phyloP scores from a whole-genome alignment of 2,329 filamentous ascomycete species.

The Ophiostoma montium region DNA sequence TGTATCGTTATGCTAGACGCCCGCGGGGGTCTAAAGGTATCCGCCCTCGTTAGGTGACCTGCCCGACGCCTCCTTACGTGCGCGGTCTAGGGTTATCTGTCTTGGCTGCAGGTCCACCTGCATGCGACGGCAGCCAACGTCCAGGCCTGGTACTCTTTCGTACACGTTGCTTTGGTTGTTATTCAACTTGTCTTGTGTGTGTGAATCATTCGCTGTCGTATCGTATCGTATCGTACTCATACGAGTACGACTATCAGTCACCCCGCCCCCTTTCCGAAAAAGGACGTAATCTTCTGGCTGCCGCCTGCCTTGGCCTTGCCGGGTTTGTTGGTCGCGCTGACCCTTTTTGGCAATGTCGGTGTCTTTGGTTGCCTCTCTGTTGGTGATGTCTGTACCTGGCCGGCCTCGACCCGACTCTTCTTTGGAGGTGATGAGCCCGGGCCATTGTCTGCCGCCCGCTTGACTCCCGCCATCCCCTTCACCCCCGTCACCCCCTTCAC shows the following conservation, averaged over 20 bases:
- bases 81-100: too few species aligned
- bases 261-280: constrained; percentile 3
- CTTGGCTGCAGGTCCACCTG: too few species aligned
- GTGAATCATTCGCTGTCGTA: background rate
- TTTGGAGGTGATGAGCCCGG: too few species aligned
- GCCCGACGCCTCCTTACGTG: too few species aligned
- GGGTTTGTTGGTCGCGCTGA: background rate
- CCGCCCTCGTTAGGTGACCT: too few species aligned
- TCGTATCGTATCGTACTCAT: too few species aligned
- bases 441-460: background rate
- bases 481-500: constrained; percentile 16
- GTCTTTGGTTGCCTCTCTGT: background rate
- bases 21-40: too few species aligned
- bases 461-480: background rate
- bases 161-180: background rate
- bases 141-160: background rate
- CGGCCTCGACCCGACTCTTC: background rate
- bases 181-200: background rate
- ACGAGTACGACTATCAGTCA: too few species aligned
- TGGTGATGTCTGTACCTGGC: background rate
- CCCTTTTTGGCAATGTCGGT: background rate
- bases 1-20: too few species aligned
- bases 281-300: constrained; percentile 9
- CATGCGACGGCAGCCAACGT: too few species aligned
- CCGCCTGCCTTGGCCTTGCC: background rate